phyloP scores from a whole-genome alignment of 257 asterid genomes.

The Scutellaria minor region DNA sequence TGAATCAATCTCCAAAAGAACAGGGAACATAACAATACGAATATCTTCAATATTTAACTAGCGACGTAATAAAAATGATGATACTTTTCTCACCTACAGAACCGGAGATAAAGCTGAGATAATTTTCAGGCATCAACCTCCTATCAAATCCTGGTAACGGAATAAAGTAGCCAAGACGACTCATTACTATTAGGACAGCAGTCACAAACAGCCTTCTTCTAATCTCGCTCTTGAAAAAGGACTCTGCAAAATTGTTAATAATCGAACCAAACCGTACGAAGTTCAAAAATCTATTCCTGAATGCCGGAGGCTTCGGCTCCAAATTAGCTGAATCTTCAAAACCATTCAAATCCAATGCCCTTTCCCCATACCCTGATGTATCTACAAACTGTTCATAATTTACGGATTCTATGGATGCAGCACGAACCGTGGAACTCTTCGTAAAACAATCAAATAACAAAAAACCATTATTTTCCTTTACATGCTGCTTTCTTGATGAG shows the following conservation, averaged over 20 bases:
- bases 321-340: conserved; percentile 28
- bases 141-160: conserved; percentile 97
- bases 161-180: conserved; percentile 91
- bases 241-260: conserved; percentile 72
- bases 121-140: conserved; percentile 87
- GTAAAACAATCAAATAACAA: conserved; percentile 31
- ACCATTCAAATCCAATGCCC: conserved; percentile 30
- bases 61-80: neutral
- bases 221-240: conserved; percentile 97
- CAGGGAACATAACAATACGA: neutral
- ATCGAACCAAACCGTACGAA: conserved; percentile 74
- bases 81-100: conserved; percentile 69
- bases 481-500: conserved; percentile 35
- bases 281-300: conserved; percentile 75
- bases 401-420: conserved; percentile 60
- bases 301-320: conserved; percentile 50
- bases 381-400: conserved; percentile 50
- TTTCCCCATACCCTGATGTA: conserved; percentile 39
- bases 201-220: conserved; percentile 92
- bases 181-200: conserved; percentile 66
- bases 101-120: conserved; percentile 85
- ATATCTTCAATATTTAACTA: conserved; percentile 13
- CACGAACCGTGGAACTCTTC: conserved; percentile 40
- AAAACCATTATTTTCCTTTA: conserved; percentile 38
- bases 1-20: conserved; percentile 2